phyloP scores from a whole-genome alignment of 2,329 filamentous ascomycete genomes.

The Hypoxylon sp. region DNA sequence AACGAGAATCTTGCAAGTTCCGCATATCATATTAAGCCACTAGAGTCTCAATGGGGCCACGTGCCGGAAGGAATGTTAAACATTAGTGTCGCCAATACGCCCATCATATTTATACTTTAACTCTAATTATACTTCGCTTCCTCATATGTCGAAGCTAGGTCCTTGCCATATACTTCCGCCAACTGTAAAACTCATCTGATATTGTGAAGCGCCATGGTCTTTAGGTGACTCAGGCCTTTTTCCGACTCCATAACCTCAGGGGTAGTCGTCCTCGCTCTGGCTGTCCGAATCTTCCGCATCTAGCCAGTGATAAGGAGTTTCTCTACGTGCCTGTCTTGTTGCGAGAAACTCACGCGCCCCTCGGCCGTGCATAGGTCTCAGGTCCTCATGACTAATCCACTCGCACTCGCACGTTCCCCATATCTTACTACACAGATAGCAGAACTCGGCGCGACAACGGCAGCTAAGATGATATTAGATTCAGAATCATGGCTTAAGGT shows the following conservation, averaged over 20 bases:
- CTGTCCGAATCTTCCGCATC: background rate
- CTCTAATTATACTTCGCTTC: too few relatives aligned
- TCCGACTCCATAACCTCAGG: background rate
- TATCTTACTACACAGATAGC: conserved; percentile 37
- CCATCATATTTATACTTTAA: too few relatives aligned
- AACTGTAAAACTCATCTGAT: too few relatives aligned
- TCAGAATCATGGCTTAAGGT: background rate
- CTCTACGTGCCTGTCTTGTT: background rate
- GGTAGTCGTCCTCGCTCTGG: background rate
- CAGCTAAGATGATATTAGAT: conserved; percentile 49
- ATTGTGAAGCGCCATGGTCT: too few relatives aligned
- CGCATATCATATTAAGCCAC: background rate
- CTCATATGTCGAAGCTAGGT: too few relatives aligned
- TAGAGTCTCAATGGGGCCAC: background rate
- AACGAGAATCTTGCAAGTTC: conserved; percentile 9
- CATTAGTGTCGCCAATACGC: too few relatives aligned
- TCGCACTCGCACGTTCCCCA: conserved; percentile 18
- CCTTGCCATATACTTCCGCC: too few relatives aligned
- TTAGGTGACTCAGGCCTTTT: too few relatives aligned
- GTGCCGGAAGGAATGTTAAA: background rate
- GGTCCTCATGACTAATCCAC: background rate
- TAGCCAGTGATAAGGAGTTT: background rate
- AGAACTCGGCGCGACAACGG: conserved; percentile 42
- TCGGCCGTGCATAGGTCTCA: background rate
- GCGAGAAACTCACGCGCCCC: background rate